Base-by-base conservation (phyloP, 768 basidiomycete species). In the Hysterangium stoloniferum region DNA sequence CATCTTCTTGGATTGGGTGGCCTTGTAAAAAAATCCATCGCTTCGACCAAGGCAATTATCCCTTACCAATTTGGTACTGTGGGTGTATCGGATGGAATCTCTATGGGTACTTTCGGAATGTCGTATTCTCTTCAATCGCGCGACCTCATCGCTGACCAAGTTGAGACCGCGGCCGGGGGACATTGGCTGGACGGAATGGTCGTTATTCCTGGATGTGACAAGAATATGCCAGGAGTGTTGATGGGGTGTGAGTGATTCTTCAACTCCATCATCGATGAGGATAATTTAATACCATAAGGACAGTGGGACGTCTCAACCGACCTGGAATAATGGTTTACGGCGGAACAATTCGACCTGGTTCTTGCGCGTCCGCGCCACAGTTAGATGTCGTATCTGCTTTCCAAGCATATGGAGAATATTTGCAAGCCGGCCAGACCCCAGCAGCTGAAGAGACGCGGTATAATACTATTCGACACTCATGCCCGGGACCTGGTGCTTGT, bases 211-310 rank as follows among this genome's bases (percentile, higher is more conserved):
- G 96, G 94, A 34, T 98, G 92, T 64, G 95, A 99, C 73, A 99
- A 99, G 72, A 99, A 99, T 70, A 98, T 99, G 95, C 96, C 96
- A n/a, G 96, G 96, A 54, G 94, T 96, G 32, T 73, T 97, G 59
- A 99, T 99, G 78, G 96, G 92, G 42, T 79, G 89, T 91, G 60
- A 69, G 87, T 79, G 24, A 11, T 44, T 47, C 27, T 42, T 33
- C 31, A 35, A 48, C 34, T 48, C 12, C 28, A 40, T 24, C 27
- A 35, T 6, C 24, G 43, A 28, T 13, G 13, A 41, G 46, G 41
- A 33, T 31, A 15, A 40, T 24, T 13, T 33, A 40, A 34, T 36
- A 22, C 35, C n/a, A n/a, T n/a, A n/a, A n/a, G 13, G 4, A 3
- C 58, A 92, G 89, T 99, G 46, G 96, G 95, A 44, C 79, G 96